Percentiles rank a stretch among this genome's conserved stretches.
These are phyloP conservation scores for Suillus hirtellus DNA, from an alignment of 768 basidiomycete species.

Conservation along the genomic window DNA sequence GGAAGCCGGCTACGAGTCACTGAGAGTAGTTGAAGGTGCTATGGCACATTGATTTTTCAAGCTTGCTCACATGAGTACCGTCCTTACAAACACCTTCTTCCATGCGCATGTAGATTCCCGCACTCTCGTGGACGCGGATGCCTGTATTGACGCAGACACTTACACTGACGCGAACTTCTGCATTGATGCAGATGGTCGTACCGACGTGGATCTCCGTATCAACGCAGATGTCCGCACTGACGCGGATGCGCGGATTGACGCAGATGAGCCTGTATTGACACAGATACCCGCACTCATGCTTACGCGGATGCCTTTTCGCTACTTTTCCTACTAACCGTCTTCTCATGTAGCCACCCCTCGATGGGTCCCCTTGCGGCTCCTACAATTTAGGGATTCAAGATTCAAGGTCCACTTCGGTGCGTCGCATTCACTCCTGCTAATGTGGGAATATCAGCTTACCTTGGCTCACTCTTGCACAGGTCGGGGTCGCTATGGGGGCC, in stretches of 20 bases:
- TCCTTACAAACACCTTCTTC: not conserved
- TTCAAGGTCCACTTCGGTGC: not conserved
- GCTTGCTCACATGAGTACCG: too few relatives aligned
- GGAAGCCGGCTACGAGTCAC: too few relatives aligned
- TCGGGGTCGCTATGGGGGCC: not conserved
- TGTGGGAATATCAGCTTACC: not conserved
- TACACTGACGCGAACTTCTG: not conserved
- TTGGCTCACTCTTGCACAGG: not conserved
- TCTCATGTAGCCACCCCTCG: not conserved
- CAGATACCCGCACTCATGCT: not conserved
- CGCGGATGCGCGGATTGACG: too few relatives aligned
- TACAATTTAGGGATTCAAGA: not conserved
- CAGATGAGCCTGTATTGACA: not conserved
- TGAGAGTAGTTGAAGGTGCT: too few relatives aligned
- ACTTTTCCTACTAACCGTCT: not conserved
- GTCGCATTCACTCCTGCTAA: not conserved
- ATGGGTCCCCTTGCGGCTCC: not conserved
- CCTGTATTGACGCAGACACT: not conserved
- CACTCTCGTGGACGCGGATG: not conserved
- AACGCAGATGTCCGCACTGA: too few relatives aligned
- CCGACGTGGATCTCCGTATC: too few relatives aligned
- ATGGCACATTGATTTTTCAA: too few relatives aligned
- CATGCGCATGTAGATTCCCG: not conserved
- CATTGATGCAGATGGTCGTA: not conserved
- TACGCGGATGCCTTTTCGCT: not conserved